Conservation (phyloP, 805 yeast species). For the Limtongia smithiae region DNA sequence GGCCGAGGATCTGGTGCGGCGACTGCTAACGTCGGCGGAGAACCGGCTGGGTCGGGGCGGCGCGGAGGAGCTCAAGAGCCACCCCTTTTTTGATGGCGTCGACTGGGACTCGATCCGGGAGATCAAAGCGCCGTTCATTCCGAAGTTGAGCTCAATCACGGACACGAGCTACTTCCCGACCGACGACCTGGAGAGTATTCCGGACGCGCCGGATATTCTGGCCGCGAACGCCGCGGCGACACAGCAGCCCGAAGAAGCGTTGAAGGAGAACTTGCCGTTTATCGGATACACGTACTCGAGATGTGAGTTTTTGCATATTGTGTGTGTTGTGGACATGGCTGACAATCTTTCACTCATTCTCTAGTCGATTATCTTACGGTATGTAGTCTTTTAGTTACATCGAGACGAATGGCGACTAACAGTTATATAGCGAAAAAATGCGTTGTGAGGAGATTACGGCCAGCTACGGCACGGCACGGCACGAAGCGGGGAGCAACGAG, state of each 20-base stretch:
- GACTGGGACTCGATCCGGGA: slow-evolving; percentile 87
- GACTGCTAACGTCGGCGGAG: slow-evolving; percentile 73
- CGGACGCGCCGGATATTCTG: slow-evolving; percentile 54
- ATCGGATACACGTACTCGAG: slow-evolving; percentile 96
- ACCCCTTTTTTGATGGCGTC: slow-evolving; percentile 93
- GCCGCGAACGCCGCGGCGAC: slow-evolving; percentile 26
- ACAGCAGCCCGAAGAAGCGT: slow-evolving; percentile 13
- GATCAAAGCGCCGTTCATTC: slow-evolving; percentile 90
- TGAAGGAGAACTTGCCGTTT: slow-evolving; percentile 80
- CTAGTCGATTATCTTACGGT: slow-evolving; percentile 18
- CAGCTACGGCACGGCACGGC: too few relatives aligned
- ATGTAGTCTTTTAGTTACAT: not conserved
- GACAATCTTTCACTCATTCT: not conserved
- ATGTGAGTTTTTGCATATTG: slow-evolving; percentile 52
- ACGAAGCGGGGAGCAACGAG: too few relatives aligned
- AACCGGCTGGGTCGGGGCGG: slow-evolving; percentile 87
- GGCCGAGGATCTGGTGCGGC: slow-evolving; percentile 78
- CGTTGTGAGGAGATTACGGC: too few relatives aligned
- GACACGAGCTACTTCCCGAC: slow-evolving; percentile 98
- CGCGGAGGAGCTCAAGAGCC: slow-evolving; percentile 83
- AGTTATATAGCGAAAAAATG: not conserved
- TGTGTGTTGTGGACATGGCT: not conserved
- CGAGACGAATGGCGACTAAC: too few relatives aligned
- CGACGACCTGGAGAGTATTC: slow-evolving; percentile 90
- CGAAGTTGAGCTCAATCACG: slow-evolving; percentile 84